Evolutionary conservation across 2,329 filamentous ascomycete genomes (phyloP), one percentile per base, ranked within the genome.

Genomic region (Fusarium nanum): DNA sequence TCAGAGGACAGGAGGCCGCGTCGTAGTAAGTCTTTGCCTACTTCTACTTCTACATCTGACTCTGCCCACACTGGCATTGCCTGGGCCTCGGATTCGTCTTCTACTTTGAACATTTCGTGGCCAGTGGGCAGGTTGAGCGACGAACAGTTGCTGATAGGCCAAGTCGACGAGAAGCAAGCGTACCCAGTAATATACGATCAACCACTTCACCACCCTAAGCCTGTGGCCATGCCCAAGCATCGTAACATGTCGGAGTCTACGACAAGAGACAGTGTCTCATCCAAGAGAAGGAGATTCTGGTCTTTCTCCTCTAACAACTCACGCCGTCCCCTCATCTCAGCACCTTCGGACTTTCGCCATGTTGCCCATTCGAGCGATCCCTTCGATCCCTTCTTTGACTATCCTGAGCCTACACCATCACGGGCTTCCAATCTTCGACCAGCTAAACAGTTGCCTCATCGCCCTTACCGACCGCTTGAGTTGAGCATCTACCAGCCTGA

Each of bases 261-360:
- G 14, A 81, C 73, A 75, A 80, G 68, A 80, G 82, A 72, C 65
- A 81, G 78, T 66, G 80, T 78, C 71, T 83, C 83, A 73, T 83
- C 84, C 54, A 78, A 80, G 72, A 85, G 81, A 77, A 85, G 80
- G 74, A 80, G 81, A 56, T 78, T 85, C 72, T 79, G 82, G 71
- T 81, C 84, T 63, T 80, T 82, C 63, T 78, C 81, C 56, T 78
- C 81, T 55, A 79, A 82, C 45, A 56, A 40, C 34, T 79, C 84
- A 74, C 86, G 84, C 78, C 82, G 85, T 77, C 85, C 85, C 76
- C 81, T 82, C 64, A 90, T 91, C 73, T 89, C 88, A 44, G 82
- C 82, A 22, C 88, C 88, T 6, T 84, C 84, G 49, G 82, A 90
- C 76, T 91, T 91, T 73, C 85, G 85, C 48, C 88, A 90, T 79